A percentile compares a stretch with the other conserved stretches of the same genome.
Evolutionary conservation across 768 basidiomycete genomes (phyloP).

Genomic region (Dendrothele bispora): DNA sequence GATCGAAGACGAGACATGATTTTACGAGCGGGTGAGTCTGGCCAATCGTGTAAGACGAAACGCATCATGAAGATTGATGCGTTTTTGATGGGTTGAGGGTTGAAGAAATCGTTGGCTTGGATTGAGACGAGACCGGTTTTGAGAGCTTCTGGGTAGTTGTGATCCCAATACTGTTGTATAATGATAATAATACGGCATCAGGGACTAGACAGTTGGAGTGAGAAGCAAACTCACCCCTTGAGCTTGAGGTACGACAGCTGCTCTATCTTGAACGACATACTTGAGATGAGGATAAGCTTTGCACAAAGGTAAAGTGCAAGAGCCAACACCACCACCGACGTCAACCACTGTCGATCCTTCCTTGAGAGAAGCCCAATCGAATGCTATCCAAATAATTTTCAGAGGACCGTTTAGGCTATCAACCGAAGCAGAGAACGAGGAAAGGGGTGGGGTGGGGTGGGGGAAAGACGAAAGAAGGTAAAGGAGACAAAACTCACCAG

Average conservation of each 20-base stretch:
- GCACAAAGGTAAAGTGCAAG: conserved; percentile 32
- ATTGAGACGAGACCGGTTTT: conserved; percentile 14
- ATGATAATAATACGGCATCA: conserved; percentile 20
- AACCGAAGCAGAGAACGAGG: too few relatives aligned
- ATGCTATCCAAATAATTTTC: too few relatives aligned
- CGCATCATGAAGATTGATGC: conserved; percentile 45
- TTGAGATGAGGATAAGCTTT: conserved; percentile 36
- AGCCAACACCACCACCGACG: conserved; percentile 71
- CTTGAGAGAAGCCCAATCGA: conserved; percentile 55
- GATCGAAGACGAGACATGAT: conserved; percentile 14
- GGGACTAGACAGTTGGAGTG: conserved; percentile 22
- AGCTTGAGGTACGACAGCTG: conserved; percentile 53
- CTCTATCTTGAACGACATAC: conserved; percentile 64
- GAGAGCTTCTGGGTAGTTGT: too few relatives aligned
- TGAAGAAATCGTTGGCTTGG: conserved; percentile 47
- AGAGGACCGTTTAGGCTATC: too few relatives aligned
- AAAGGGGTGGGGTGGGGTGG: too few relatives aligned
- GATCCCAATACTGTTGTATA: too few relatives aligned
- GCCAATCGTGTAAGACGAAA: conserved; percentile 55
- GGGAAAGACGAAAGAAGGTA: too few relatives aligned
- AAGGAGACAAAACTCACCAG: neutral
- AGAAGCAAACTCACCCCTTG: conserved; percentile 38
- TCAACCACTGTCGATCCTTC: conserved; percentile 58
- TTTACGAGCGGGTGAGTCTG: conserved; percentile 27
- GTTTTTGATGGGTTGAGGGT: conserved; percentile 36